Evolutionary conservation across 208 protist genomes (phyloP).

Genomic region (Blastocrithidia nonstop): DNA sequence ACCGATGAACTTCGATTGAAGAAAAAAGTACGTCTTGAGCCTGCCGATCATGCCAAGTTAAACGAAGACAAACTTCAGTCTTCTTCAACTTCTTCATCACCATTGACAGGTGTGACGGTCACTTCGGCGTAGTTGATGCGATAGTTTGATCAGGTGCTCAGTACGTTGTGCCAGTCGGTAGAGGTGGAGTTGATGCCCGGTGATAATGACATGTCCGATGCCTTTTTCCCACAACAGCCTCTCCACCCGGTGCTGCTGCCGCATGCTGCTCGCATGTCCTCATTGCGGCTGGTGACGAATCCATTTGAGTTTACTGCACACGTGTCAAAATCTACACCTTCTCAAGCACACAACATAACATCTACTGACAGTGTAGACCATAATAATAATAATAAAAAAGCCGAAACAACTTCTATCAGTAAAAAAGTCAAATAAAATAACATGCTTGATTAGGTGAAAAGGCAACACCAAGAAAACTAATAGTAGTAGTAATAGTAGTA

Average conservation of each 20-base stretch:
- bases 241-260: conserved; percentile 78
- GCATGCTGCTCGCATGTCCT: conserved; percentile 39
- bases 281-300: conserved; percentile 67
- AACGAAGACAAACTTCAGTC: conserved; percentile 27
- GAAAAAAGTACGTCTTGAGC: conserved; percentile 74
- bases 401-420: too few relatives aligned
- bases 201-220: conserved; percentile 76
- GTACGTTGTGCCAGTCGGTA: conserved; percentile 36
- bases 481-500: background rate
- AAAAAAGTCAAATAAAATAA: too few relatives aligned
- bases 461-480: conserved; percentile 4
- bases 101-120: conserved; percentile 10
- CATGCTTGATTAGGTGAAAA: conserved; percentile 3
- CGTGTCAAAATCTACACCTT: conserved; percentile 6
- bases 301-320: conserved; percentile 56
- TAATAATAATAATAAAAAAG: too few relatives aligned
- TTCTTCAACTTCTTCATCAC: background rate
- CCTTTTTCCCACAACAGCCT: conserved; percentile 86
- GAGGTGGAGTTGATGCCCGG: conserved; percentile 87
- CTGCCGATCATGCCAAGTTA: conserved; percentile 59
- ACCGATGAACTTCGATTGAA: conserved; percentile 77
- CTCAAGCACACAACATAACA: background rate
- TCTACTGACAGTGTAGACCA: background rate
- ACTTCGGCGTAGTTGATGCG: conserved; percentile 56
- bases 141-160: conserved; percentile 51